Evolutionary conservation across 192 early-diverging fungal genomes (phyloP), one percentile per base, ranked within the genome.

Genomic region (Coemansia sp.): DNA sequence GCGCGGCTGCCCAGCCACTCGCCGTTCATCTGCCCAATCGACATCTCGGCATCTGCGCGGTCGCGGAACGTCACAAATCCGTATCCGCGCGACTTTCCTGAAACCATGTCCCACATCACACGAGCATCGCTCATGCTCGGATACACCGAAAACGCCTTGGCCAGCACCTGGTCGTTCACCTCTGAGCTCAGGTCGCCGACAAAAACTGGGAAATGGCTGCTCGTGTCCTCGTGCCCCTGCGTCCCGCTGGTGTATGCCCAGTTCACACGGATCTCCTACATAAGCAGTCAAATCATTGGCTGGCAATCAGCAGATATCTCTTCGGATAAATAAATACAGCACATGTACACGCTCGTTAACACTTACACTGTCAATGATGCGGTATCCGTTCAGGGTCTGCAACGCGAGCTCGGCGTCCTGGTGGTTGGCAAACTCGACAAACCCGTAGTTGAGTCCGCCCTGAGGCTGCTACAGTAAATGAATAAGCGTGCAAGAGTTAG

Each of bases 21-120:
- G 58, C 92, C 93, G 72, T 94, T 95, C 94, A 95, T 95, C 25
- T 86, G 76, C 29, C 75, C 68, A 64, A 96, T 91, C 14, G 93
- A 93, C 51, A 83, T 87, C 54, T 96, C 93, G 27, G 94, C 94
- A 60, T 96, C 94, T 50, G 78, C 67, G 53, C 89, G 90, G 47
- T 96, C 92, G 71, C 90, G 85, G 79, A 92, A 96, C 19, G 92
- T 88, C 49, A 94, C 92, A 81, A 96, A 96, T 4, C 94, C 94
- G 70, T 89, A 96, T 12, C 93, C 94, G 60, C 94, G 84, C 29
- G 93, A 93, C 70, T 95, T 94, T 24, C 93, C 92, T 52, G 94
- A 90, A 47, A 85, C 81, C 60, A 83, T 70, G 68, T 96, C 94
- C 92, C 93, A 94, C 94, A 96, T 94, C 35, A 96, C 93, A 58